Evolutionary conservation across 192 early-diverging fungal genomes (phyloP), one percentile per base, ranked within the genome.

Genomic region (Lunasporangiospora selenospora): DNA sequence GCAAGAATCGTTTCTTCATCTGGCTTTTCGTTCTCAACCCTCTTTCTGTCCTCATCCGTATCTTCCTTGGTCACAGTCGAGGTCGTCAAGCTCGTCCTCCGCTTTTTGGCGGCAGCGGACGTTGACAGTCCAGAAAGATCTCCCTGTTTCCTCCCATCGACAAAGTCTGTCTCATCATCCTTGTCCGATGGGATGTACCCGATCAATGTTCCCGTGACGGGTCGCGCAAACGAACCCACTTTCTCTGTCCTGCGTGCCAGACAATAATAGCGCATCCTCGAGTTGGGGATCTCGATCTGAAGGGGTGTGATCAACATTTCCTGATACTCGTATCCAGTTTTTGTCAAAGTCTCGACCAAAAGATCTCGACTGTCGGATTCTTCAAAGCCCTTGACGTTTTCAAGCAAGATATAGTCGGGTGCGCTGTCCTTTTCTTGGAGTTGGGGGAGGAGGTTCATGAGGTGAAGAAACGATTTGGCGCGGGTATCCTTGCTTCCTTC

Each of bases 361-460:
- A 48, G 16, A 65, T 58, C 46, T 2, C 65, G 53, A 24, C 54
- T 62, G 12, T 62, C 67, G 5, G 61, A 75, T 75, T 82, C 82
- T 53, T 93, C 92, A 52, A 94, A 92, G 3, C 91, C 91, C 39
- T 88, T 87, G 30, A 94, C 92, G 75, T 94, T 92, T 66, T 94
- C 92, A 21, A 94, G 75, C 19, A 94, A 67, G 43, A 94, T 62
- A 30, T 86, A 89, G 24, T 61, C 81, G 1, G 91, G 92, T 32
- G 73, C 75, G 32, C 80, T 51, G 5, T 71, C 43, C 31, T 80
- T 73, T 51, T 37, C 44, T 42, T 3, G 16, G 47, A 92, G 80
- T 37, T 79, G 80, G 13, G 62, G 78, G 7, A 94, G 59, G 13
- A 91, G 76, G 26, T 88, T 77, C 61, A 92, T 79, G 10, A 94